Evolutionary conservation across 1,284 basidiomycete genomes (phyloP).

Genomic region (Apiotrichum siamense): DNA sequence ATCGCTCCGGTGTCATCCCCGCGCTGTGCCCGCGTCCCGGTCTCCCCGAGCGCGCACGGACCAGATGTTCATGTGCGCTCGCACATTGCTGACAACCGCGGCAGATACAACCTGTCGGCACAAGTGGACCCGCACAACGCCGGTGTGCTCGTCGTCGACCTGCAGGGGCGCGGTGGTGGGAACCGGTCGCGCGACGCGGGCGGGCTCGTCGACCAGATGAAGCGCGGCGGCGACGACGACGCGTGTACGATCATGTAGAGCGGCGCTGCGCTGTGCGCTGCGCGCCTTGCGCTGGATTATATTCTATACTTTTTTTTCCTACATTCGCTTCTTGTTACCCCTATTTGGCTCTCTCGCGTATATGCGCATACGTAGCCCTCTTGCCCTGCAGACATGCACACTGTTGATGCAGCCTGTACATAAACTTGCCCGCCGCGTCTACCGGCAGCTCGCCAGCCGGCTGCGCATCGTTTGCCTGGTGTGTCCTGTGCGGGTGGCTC

Average conservation of each 20-base stretch:
- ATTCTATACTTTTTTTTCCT: neutral
- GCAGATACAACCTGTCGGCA: conserved; percentile 65
- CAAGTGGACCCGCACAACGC: conserved; percentile 73
- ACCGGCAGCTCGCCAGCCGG: no score
- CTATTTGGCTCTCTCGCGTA: no score
- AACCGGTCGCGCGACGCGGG: conserved; percentile 48
- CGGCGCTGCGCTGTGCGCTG: neutral
- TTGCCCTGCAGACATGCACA: no score
- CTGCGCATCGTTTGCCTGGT: no score
- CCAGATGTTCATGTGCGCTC: no score
- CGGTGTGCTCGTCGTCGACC: conserved; percentile 78
- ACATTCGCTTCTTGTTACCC: neutral
- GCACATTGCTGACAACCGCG: neutral
- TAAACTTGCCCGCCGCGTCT: no score
- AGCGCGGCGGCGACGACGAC: conserved; percentile 50
- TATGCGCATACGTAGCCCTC: no score
- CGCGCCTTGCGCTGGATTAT: neutral
- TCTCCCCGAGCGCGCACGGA: no score
- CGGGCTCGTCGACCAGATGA: conserved; percentile 56
- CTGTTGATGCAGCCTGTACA: no score
- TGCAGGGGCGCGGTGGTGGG: conserved; percentile 53
- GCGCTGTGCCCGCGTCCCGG: no score
- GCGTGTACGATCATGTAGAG: conserved; percentile 66
- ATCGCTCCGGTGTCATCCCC: no score
- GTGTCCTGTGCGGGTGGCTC: no score